Evolutionary conservation across 2,329 filamentous ascomycete species (phyloP).

Genomic region (Aspergillus udagawae): DNA sequence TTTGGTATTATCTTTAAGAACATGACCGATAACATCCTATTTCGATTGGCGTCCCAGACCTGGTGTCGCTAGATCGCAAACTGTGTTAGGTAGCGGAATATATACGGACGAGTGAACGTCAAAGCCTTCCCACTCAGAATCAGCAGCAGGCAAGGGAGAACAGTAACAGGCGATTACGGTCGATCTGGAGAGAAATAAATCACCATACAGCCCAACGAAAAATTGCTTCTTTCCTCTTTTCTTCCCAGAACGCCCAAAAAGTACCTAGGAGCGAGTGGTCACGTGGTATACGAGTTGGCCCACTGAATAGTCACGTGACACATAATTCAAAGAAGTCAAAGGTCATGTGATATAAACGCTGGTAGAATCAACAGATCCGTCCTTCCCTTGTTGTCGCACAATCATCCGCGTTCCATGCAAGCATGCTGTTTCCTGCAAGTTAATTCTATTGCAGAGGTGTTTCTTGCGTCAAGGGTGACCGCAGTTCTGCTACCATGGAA

Average conservation of each 20-base stretch:
- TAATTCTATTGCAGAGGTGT: neutral
- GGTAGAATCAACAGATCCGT: no score
- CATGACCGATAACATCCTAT: neutral
- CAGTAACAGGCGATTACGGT: no score
- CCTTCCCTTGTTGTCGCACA: neutral
- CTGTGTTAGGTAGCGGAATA: neutral
- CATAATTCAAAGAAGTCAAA: rapidly evolving
- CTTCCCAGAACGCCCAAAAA: no score
- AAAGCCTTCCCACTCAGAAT: no score
- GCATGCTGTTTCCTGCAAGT: neutral
- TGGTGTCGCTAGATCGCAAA: neutral
- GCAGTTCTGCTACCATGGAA: neutral
- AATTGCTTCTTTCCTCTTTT: no score
- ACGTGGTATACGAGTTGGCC: no score
- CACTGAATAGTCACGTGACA: neutral
- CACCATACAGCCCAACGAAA: no score
- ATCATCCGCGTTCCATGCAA: neutral
- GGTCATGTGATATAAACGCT: no score
- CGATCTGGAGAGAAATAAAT: no score
- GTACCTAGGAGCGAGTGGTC: no score
- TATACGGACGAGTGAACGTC: no score
- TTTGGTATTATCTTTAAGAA: no score
- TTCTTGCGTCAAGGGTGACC: neutral
- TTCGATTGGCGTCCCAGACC: neutral
- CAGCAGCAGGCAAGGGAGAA: neutral